phyloP scores from a whole-genome alignment of 179 eudicot genomes.

The Heliamphora pulchella region DNA sequence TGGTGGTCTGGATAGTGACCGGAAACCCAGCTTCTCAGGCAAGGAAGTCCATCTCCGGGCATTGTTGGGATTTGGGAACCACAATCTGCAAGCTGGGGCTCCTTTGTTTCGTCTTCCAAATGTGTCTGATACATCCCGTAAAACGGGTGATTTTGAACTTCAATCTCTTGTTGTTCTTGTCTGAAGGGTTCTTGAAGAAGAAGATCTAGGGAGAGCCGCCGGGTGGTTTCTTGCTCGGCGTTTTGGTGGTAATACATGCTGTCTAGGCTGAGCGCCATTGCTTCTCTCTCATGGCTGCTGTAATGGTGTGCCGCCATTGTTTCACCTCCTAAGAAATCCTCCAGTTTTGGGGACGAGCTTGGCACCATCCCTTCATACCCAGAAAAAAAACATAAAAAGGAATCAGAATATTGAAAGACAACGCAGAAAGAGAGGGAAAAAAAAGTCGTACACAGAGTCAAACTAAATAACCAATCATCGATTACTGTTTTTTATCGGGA shows the following conservation, averaged over 20 bases:
- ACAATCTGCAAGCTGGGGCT: constrained; percentile 11
- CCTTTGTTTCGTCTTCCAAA: constrained; percentile 16
- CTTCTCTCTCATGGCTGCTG: constrained; percentile 29
- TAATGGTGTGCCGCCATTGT: constrained; percentile 33
- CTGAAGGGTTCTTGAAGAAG: constrained; percentile 15
- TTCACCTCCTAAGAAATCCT: constrained; percentile 69
- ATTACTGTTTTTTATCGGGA: no score
- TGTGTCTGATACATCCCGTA: constrained; percentile 33
- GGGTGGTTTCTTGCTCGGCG: constrained; percentile 17
- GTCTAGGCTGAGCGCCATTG: constrained; percentile 54
- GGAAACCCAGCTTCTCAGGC: constrained; percentile 25
- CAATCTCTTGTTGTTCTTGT: constrained; percentile 23
- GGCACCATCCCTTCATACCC: constrained; percentile 26
- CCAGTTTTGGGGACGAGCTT: constrained; percentile 55
- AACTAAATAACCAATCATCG: no score
- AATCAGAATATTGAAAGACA: neutral
- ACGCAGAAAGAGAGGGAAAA: neutral
- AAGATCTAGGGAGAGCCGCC: constrained; percentile 21
- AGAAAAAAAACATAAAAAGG: neutral
- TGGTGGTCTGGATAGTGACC: constrained; percentile 18
- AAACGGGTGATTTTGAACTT: constrained; percentile 22
- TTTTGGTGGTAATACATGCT: constrained; percentile 46
- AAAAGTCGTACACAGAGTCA: no score
- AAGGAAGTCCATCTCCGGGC: neutral
- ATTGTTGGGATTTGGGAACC: constrained; percentile 19